Percentiles rank a stretch among this genome's conserved stretches.
Evolutionary conservation across 352 stramenopile genomes (phyloP).

Genomic region (Globisporangium okanoganense): DNA sequence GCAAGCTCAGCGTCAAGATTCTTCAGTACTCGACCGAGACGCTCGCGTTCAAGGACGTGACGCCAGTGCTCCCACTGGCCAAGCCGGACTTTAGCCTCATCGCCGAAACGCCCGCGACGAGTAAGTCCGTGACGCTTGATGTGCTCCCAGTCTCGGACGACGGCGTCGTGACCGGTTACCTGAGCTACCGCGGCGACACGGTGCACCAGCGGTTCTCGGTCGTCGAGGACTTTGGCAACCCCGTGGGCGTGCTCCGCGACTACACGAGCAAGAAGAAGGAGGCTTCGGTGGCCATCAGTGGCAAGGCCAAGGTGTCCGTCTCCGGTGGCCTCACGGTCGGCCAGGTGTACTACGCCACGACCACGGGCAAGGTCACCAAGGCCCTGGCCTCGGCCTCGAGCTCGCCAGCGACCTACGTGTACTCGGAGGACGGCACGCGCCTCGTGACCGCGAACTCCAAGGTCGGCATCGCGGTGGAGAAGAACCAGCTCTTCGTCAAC

Average conservation of each 20-base stretch:
- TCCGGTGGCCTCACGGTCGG: conserved; percentile 24
- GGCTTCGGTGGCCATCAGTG: conserved; percentile 25
- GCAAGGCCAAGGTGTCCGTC: conserved; percentile 31
- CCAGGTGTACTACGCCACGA: conserved; percentile 59
- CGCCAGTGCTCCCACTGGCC: conserved; percentile 41
- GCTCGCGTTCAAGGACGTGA: conserved; percentile 42
- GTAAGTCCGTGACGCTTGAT: conserved; percentile 33
- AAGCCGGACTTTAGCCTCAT: conserved; percentile 29
- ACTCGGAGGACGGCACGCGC: conserved; percentile 22
- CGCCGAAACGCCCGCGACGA: conserved; percentile 3
- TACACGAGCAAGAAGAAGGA: conserved; percentile 24
- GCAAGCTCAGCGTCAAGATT: conserved; percentile 42
- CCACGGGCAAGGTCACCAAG: conserved; percentile 33
- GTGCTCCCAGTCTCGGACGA: conserved; percentile 41
- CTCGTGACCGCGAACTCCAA: conserved; percentile 55
- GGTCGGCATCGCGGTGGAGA: conserved; percentile 45
- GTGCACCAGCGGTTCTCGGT: conserved; percentile 41
- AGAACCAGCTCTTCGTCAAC: conserved; percentile 54
- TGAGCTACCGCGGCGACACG: conserved; percentile 30
- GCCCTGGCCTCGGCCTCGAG: conserved; percentile 8
- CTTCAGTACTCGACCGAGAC: conserved; percentile 40
- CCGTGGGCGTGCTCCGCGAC: conserved; percentile 43
- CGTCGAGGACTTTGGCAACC: conserved; percentile 38
- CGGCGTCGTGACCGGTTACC: conserved; percentile 38
- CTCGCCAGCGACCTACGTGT: conserved; percentile 34